Conservation (phyloP, 164 flowering plant species). For the Magnolia sinica region DNA sequence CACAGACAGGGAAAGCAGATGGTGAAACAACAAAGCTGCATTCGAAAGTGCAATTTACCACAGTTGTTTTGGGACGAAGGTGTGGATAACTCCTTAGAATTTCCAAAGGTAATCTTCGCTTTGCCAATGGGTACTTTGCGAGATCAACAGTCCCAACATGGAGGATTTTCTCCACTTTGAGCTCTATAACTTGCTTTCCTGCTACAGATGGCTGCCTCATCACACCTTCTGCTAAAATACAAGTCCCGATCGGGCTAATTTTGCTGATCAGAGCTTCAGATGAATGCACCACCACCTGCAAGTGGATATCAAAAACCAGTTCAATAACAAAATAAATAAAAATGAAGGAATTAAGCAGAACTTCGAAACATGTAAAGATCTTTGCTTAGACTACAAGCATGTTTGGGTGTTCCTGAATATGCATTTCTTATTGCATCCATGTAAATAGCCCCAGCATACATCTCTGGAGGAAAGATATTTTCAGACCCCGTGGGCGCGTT, state of each 20-base stretch:
- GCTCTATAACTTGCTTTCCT: conserved; percentile 58
- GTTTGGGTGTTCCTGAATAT: neutral
- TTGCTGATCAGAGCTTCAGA: conserved; percentile 38
- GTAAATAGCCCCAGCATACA: neutral
- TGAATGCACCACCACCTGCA: conserved; percentile 69
- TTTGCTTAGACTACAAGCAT: neutral
- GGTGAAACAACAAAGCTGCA: neutral
- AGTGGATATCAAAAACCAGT: neutral
- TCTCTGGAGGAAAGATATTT: neutral
- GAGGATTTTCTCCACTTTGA: conserved; percentile 60
- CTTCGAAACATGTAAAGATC: neutral
- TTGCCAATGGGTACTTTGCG: conserved; percentile 61
- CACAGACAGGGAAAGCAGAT: neutral
- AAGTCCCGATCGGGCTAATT: conserved; percentile 65
- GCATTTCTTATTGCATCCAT: too few relatives aligned
- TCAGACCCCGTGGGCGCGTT: neutral
- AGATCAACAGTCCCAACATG: conserved; percentile 71
- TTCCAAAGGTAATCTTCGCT: conserved; percentile 56
- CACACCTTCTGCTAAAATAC: conserved; percentile 72
- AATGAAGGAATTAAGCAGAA: neutral
- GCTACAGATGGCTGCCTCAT: conserved; percentile 33
- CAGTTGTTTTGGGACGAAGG: conserved; percentile 76
- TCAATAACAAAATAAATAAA: neutral
- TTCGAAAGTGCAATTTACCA: conserved; percentile 35
- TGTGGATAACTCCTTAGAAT: conserved; percentile 52